Evolutionary conservation across 225 moss, liverwort and hornwort species (phyloP).

Genomic region (Climacium dendroides): DNA sequence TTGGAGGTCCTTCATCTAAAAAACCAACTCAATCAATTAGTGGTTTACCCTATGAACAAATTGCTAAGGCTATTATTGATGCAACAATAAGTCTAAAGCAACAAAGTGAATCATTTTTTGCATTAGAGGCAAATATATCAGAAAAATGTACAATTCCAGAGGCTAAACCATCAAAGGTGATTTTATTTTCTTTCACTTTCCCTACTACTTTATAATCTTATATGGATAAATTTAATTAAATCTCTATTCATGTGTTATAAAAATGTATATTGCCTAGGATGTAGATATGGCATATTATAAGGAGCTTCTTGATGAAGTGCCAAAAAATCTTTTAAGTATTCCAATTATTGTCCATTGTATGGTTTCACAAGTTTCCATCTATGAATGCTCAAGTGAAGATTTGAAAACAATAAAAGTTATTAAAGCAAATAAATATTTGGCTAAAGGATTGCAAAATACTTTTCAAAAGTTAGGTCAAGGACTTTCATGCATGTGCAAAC

Average conservation of each 20-base stretch:
- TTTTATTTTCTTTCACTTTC: not conserved
- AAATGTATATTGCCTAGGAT: slow-evolving; percentile 6
- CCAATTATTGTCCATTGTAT: slow-evolving; percentile 64
- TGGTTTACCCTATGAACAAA: slow-evolving; percentile 34
- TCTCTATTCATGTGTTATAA: not conserved
- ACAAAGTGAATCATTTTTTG: slow-evolving; percentile 28
- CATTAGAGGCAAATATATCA: slow-evolving; percentile 24
- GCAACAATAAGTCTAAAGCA: slow-evolving; percentile 9
- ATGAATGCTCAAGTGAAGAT: slow-evolving; percentile 36
- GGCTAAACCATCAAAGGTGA: slow-evolving; percentile 44
- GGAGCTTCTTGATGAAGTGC: slow-evolving; percentile 40
- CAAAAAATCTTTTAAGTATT: slow-evolving; percentile 32
- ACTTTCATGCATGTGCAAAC: slow-evolving; percentile 3
- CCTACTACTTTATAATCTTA: too few species aligned
- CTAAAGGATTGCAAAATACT: slow-evolving; percentile 8
- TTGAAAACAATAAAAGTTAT: slow-evolving; percentile 34
- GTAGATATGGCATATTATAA: slow-evolving; percentile 47
- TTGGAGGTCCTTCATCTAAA: not conserved
- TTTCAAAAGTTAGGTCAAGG: slow-evolving; percentile 59
- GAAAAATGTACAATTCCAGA: slow-evolving; percentile 29
- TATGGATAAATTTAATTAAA: not conserved
- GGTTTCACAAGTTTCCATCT: slow-evolving; percentile 61
- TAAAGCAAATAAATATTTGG: slow-evolving; percentile 26
- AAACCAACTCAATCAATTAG: not conserved
- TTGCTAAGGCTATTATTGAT: slow-evolving; percentile 30